Evolutionary conservation across 306 rosid species (phyloP).

Genomic region (Lathyrus tuberosus): DNA sequence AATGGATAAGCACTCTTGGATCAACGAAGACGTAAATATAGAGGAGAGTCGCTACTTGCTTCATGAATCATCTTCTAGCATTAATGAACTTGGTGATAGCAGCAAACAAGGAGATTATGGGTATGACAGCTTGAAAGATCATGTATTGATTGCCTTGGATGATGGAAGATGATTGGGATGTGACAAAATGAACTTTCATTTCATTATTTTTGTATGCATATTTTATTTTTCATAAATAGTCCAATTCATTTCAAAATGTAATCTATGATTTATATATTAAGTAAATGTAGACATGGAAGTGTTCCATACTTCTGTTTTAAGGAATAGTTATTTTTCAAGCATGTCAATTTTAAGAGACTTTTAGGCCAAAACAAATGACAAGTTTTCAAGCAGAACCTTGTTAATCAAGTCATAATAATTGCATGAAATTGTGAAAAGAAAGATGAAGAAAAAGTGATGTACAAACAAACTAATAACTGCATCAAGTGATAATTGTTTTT

Average conservation of each 20-base stretch:
- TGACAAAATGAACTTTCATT: not conserved
- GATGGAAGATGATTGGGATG: constrained; percentile 1
- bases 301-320: not conserved
- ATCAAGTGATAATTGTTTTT: no score
- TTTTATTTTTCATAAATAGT: not conserved
- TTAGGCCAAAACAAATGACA: not conserved
- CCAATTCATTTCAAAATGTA: not conserved
- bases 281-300: not conserved
- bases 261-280: not conserved
- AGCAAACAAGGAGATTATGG: not conserved
- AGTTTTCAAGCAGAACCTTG: not conserved
- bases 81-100: not conserved
- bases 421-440: no score
- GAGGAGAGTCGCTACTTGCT: constrained; percentile 2
- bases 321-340: not conserved
- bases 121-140: constrained; percentile 12
- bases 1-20: constrained; percentile 4
- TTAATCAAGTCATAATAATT: no score
- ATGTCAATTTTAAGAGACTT: not conserved
- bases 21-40: not conserved
- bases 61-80: not conserved
- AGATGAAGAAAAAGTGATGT: no score
- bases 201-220: not conserved
- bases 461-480: no score
- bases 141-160: not conserved